phyloP scores from a whole-genome alignment of 1,139 yeast genomes.

The Saccharomyces pastorianus region DNA sequence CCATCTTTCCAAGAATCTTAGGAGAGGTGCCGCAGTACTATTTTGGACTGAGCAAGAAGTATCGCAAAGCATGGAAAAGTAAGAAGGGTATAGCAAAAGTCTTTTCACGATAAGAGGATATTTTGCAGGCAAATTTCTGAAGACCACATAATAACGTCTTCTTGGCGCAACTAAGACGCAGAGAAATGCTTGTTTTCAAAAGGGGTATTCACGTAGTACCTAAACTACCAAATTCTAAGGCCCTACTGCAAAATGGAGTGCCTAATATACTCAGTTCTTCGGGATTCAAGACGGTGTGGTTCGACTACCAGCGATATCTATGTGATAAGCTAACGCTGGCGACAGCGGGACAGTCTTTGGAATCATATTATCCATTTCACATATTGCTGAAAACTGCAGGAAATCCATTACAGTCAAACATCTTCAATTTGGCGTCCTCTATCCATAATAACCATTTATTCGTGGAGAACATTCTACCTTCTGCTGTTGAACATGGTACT shows the following conservation, averaged over 20 bases:
- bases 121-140: neutral
- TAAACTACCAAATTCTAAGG: conserved; percentile 38
- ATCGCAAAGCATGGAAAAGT: neutral
- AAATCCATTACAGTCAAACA: conserved; percentile 57
- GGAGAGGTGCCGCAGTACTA: neutral
- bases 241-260: conserved; percentile 46
- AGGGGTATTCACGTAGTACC: conserved; percentile 59
- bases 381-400: conserved; percentile 66
- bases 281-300: conserved; percentile 74
- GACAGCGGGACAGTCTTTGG: conserved; percentile 74
- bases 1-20: neutral
- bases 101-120: neutral
- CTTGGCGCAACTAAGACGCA: neutral
- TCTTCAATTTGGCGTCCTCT: conserved; percentile 84
- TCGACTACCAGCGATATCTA: conserved; percentile 63
- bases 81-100: neutral
- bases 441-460: conserved; percentile 89
- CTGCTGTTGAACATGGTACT: neutral
- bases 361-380: conserved; percentile 70
- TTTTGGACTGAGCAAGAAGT: neutral
- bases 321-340: conserved; percentile 62
- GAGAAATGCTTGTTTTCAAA: conserved; percentile 10
- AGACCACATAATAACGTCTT: neutral
- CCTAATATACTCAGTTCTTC: conserved; percentile 60
- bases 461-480: conserved; percentile 52